phyloP scores from a whole-genome alignment of 441 rosid species.

The Mallotus japonicus region DNA sequence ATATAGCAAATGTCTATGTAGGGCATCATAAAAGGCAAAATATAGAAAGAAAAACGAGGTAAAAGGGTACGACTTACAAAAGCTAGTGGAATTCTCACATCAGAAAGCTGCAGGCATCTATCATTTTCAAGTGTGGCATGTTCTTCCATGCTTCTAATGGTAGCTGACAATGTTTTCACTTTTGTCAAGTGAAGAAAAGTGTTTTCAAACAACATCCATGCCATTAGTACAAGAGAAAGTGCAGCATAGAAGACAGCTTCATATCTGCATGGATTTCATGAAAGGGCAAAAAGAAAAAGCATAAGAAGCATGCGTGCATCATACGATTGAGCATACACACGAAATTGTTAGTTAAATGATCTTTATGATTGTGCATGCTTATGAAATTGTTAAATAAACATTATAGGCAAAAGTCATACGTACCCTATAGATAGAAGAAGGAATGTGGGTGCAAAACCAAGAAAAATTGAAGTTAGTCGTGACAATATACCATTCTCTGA shows the following conservation, averaged over 20 bases:
- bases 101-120: constrained; percentile 83
- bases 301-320: constrained; percentile 9
- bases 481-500: constrained; percentile 71
- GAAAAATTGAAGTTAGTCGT: constrained; percentile 79
- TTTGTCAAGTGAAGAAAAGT: constrained; percentile 49
- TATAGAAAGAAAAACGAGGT: neutral
- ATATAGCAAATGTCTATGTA: neutral
- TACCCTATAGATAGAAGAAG: constrained; percentile 96
- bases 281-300: constrained; percentile 17
- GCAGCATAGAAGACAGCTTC: constrained; percentile 96
- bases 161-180: constrained; percentile 39
- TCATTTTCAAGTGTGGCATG: constrained; percentile 44
- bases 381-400: constrained; percentile 11
- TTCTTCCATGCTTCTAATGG: constrained; percentile 39
- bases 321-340: neutral
- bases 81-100: constrained; percentile 74
- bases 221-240: constrained; percentile 71
- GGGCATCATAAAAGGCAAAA: neutral
- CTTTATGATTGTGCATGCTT: neutral
- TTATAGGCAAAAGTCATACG: constrained; percentile 16
- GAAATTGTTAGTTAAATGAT: constrained; percentile 10
- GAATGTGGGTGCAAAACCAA: constrained; percentile 90
- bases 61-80: constrained; percentile 60
- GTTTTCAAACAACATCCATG: constrained; percentile 88
- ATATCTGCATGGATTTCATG: constrained; percentile 51